Conservation (phyloP, 2,329 filamentous ascomycete species). For the Sporothrix brasiliensis region DNA sequence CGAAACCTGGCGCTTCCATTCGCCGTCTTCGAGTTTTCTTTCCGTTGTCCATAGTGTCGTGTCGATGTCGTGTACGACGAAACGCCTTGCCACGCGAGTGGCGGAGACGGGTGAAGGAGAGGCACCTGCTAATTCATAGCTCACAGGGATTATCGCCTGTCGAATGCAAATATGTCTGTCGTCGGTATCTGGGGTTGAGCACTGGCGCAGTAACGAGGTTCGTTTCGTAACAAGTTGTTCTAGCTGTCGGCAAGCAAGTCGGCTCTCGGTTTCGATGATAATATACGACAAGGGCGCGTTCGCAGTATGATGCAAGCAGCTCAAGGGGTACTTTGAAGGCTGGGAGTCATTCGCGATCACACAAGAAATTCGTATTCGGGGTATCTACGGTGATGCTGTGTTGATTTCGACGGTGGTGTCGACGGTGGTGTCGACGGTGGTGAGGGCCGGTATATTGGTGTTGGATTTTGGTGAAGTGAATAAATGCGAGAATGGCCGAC, state of each 20-base stretch:
- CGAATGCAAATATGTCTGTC: background rate
- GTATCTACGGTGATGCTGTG: background rate
- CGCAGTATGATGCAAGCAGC: background rate
- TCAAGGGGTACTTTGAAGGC: background rate
- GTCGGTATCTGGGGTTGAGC: background rate
- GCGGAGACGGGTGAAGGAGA: constrained; percentile 11
- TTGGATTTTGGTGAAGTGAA: constrained; percentile 3
- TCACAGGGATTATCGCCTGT: background rate
- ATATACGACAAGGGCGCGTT: background rate
- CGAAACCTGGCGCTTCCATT: background rate
- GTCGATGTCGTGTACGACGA: constrained; percentile 15
- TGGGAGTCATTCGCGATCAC: background rate
- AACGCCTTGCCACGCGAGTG: constrained; percentile 29
- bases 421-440: background rate
- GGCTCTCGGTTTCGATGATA: background rate
- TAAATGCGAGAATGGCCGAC: background rate
- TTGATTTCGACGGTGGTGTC: background rate
- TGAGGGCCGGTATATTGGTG: background rate
- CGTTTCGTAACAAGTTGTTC: background rate
- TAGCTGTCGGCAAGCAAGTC: background rate
- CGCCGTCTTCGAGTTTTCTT: background rate
- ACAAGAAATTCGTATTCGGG: background rate
- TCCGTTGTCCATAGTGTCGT: background rate
- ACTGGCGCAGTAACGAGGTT: background rate
- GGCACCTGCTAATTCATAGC: constrained; percentile 22